Percentiles rank a stretch among this genome's conserved stretches.
Evolutionary conservation across 2,329 filamentous ascomycete species (phyloP).

Genomic region (Arthrobotrys conoides): DNA sequence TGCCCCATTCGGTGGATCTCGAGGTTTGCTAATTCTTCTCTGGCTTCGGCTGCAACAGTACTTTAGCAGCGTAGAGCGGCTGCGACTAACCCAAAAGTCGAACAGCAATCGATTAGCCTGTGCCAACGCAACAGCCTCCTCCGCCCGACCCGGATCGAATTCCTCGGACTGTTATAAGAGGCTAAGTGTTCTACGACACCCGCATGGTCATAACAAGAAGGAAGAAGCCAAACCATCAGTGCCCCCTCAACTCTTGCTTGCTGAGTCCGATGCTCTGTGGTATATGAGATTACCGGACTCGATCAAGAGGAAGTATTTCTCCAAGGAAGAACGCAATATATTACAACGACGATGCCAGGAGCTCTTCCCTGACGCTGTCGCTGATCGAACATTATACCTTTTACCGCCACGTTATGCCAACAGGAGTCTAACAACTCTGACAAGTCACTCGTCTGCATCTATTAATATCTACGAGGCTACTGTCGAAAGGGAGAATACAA

Average conservation of each 20-base stretch:
- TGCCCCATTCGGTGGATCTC: constrained; percentile 42
- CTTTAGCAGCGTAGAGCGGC: constrained; percentile 80
- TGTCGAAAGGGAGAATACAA: constrained; percentile 50
- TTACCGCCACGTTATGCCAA: constrained; percentile 67
- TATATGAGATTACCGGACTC: constrained; percentile 80
- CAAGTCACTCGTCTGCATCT: constrained; percentile 64
- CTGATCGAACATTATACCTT: constrained; percentile 73
- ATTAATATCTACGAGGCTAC: constrained; percentile 50
- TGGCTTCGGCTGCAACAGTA: constrained; percentile 70
- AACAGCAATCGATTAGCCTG: constrained; percentile 51
- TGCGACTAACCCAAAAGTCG: constrained; percentile 74
- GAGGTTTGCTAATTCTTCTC: constrained; percentile 46
- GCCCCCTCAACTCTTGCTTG: constrained; percentile 65
- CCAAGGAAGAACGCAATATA: constrained; percentile 78
- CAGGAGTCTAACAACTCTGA: constrained; percentile 66
- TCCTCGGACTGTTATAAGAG: constrained; percentile 57
- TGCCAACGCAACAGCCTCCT: constrained; percentile 63
- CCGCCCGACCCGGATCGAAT: constrained; percentile 63
- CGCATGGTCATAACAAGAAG: constrained; percentile 62
- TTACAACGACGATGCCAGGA: constrained; percentile 72
- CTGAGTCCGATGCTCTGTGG: constrained; percentile 76
- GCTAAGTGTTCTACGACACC: constrained; percentile 56
- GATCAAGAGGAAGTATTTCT: constrained; percentile 79
- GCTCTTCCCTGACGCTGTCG: constrained; percentile 73
- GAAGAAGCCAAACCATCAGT: constrained; percentile 34